Percentiles rank a stretch among this genome's conserved stretches.
Evolutionary conservation across 352 stramenopile species (phyloP).

Genomic region (Globisporangium solare): DNA sequence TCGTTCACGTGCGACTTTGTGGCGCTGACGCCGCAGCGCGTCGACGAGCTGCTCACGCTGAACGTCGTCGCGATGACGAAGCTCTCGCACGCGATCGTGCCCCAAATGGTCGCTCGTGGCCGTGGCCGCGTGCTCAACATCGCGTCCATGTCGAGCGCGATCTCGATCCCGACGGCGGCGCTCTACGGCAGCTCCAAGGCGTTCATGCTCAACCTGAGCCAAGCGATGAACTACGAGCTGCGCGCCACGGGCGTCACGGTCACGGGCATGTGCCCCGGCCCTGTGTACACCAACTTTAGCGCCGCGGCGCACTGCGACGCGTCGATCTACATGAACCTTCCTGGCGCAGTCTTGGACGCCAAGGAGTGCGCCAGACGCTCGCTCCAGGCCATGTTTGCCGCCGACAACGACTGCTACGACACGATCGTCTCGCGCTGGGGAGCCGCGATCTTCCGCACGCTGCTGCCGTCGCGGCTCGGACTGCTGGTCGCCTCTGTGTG

Average conservation of each 20-base stretch:
- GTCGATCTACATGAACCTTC: conserved; percentile 47
- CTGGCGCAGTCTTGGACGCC: conserved; percentile 25
- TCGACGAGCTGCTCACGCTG: conserved; percentile 54
- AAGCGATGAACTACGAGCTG: conserved; percentile 67
- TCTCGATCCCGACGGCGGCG: conserved; percentile 45
- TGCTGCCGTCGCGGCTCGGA: conserved; percentile 35
- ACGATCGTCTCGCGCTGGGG: conserved; percentile 35
- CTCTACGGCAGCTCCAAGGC: conserved; percentile 71
- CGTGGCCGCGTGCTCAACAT: conserved; percentile 77
- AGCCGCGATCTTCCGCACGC: conserved; percentile 25
- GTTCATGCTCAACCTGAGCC: conserved; percentile 63
- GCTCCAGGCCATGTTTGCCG: conserved; percentile 49
- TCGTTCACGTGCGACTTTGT: conserved; percentile 2
- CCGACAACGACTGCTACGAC: conserved; percentile 42
- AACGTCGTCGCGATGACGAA: conserved; percentile 48
- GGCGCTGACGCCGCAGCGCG: conserved; percentile 7
- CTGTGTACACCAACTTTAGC: conserved; percentile 68
- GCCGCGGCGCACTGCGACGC: conserved; percentile 30
- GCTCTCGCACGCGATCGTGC: conserved; percentile 52
- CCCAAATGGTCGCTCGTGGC: conserved; percentile 61
- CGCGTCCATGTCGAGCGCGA: conserved; percentile 44
- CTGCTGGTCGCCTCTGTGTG: conserved; percentile 35
- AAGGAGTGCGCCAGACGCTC: conserved; percentile 38
- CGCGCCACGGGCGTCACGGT: conserved; percentile 51
- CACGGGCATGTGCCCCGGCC: conserved; percentile 57